Evolutionary conservation across 306 rosid species (phyloP), one percentile per base, ranked within the genome.

Genomic region (Leucaena leucocephala): DNA sequence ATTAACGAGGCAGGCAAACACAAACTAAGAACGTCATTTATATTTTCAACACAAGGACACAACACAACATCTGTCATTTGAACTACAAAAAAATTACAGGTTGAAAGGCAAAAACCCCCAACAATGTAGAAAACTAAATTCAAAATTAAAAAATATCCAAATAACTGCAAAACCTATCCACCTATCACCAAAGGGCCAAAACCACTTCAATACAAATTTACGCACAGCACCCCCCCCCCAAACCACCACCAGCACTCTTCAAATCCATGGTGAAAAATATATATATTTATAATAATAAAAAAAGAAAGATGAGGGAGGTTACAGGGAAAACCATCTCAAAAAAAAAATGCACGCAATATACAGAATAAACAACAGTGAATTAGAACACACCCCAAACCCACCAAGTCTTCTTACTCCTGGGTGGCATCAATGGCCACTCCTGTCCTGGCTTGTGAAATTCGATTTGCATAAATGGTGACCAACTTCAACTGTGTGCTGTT

Each of bases 361-460:
- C 97, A 93, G 78, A 85, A 92, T 84, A 86, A 88, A 90, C 90
- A 91, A 74, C 78, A 84, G 85, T 71, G 89, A 86, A 78, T 52
- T 55, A 76, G 54, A 69, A 65, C 81, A 83, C 85, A 72, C 80
- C 87, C 81, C 78, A 81, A 80, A 83, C 71, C 81, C 82, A 84
- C 76, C 75, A 83, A 54, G 22, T 55, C 74, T 83, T 82, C 68
- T 68, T 90, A 89, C 76, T 86, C 94, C 22, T 86, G 97, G 75
- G 79, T 74, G 58, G 84, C 70, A 62, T 96, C 93, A 15, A 96
- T 82, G 8, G 93, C 48, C 17, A 85, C 75, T 79, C 94, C 98
- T 59, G 94, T 87, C 91, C 99, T 83, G 17, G 99, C 98, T 81
- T 96, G 99, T 19, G 99, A 96, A 78, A 96, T 96, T 74, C 99